Evolutionary conservation across 2,329 filamentous ascomycete genomes (phyloP), one percentile per base, ranked within the genome.

Genomic region (Fusarium bulbicola): DNA sequence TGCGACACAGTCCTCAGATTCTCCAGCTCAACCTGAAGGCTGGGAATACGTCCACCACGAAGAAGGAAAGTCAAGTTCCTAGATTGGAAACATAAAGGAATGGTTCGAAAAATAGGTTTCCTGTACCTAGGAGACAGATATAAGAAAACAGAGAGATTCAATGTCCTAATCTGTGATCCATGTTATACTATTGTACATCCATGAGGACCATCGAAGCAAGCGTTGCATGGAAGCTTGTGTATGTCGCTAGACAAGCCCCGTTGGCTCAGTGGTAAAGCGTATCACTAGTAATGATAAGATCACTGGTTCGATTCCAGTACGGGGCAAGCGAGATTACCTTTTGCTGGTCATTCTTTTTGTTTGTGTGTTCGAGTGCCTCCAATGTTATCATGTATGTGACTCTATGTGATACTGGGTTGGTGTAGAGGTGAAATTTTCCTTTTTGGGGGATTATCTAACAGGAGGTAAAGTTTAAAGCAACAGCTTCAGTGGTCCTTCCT

Each of bases 281-380:
- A 74, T 80, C 79, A 80, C 79, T 80, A 80, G 79, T 80, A 80
- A 79, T 80, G 79, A 79, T 73, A 79, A 80, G 79, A 78, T 80
- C 79, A 77, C 74, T 74, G 75, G 79, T 80, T 80, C 79, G 79
- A 80, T 79, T 79, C 78, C 73, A 74, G 74, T 77, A 80, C 73
- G 77, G 73, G 78, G 78, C 76, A 80, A n/a, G 59, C 7, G 36
- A 37, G 1, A 7, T 26, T 11, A 15, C 24, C 6, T 40, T 59
- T 74, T 56, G 34, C 18, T 24, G 15, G 6, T 32, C 5, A 5
- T 39, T 32, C 45, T 28, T 42, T 28, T 39, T 50, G 40, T 30
- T 39, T 40, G 8, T 4, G 18, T 6, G 21, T 45, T 34, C 5
- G 16, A 42, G 40, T 30, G 24, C 15, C 20, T 21, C 28, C 11